Evolutionary conservation across 345 rosid genomes (phyloP).

Genomic region (Aquilaria malaccensis): DNA sequence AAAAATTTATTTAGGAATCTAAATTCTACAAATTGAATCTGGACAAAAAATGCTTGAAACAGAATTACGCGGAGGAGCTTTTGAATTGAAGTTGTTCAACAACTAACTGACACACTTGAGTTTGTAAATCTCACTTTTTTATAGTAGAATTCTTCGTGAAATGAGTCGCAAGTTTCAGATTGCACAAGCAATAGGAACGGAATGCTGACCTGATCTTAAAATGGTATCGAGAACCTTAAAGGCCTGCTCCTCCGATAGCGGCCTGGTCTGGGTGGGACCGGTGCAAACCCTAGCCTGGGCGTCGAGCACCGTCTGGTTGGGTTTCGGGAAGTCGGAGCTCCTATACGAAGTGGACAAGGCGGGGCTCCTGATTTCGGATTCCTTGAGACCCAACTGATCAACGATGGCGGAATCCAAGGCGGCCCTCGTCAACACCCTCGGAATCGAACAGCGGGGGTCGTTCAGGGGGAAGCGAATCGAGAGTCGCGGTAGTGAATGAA

Average conservation of each 20-base stretch:
- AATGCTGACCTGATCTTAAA: conserved; percentile 54
- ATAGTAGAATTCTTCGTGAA: no score
- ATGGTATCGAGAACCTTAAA: conserved; percentile 68
- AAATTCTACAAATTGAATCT: no score
- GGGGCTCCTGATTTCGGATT: conserved; percentile 58
- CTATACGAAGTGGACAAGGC: conserved; percentile 71
- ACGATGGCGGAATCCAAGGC: conserved; percentile 38
- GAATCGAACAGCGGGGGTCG: conserved; percentile 13
- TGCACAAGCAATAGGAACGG: background rate
- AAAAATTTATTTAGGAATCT: no score
- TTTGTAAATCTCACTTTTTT: no score
- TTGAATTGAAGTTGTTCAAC: no score
- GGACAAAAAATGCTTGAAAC: no score
- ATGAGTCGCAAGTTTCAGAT: background rate
- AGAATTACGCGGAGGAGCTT: no score
- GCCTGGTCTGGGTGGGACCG: conserved; percentile 85
- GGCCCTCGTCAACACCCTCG: conserved; percentile 25
- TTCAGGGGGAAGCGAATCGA: conserved; percentile 22
- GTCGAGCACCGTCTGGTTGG: conserved; percentile 79
- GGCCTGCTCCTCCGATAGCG: conserved; percentile 71
- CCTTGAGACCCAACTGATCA: conserved; percentile 56
- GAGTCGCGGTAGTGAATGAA: conserved; percentile 6
- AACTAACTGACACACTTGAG: no score
- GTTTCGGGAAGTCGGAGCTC: conserved; percentile 48
- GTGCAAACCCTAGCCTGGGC: conserved; percentile 98